Evolutionary conservation across 2,329 filamentous ascomycete species (phyloP).

Genomic region (Emydomyces testavorans): DNA sequence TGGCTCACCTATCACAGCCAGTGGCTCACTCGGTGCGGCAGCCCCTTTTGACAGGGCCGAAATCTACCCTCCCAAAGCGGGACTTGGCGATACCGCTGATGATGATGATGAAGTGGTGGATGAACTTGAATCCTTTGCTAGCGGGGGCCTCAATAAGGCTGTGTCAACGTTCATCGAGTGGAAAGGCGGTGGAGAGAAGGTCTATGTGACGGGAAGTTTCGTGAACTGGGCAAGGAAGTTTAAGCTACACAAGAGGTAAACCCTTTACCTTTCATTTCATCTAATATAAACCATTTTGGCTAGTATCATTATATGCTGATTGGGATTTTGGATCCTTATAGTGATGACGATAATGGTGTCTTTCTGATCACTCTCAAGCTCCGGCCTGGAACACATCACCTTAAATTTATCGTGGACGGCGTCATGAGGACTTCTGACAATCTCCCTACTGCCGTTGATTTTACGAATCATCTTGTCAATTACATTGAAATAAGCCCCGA

Average conservation of each 20-base stretch:
- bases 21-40: conserved; percentile 45
- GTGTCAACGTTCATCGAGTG: conserved; percentile 81
- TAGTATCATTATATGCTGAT: background rate
- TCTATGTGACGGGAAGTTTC: conserved; percentile 95
- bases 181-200: conserved; percentile 69
- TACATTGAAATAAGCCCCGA: conserved; percentile 81
- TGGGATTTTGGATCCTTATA: conserved; percentile 7
- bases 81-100: conserved; percentile 43
- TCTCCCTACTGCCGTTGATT: conserved; percentile 90
- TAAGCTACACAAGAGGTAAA: conserved; percentile 72
- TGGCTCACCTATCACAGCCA: conserved; percentile 72
- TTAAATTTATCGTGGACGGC: conserved; percentile 90
- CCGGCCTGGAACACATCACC: conserved; percentile 85
- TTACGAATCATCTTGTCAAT: conserved; percentile 95
- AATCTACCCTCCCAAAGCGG: conserved; percentile 45
- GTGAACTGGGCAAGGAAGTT: conserved; percentile 97
- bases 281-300: background rate
- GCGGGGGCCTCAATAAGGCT: conserved; percentile 62
- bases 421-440: conserved; percentile 82
- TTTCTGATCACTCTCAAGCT: conserved; percentile 71
- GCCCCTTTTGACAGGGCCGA: conserved; percentile 23
- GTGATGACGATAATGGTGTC: conserved; percentile 42
- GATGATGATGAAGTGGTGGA: conserved; percentile 63
- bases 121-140: conserved; percentile 52
- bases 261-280: conserved; percentile 19